Conservation (phyloP, 2,329 filamentous ascomycete species). For the Fusarium humuli region DNA sequence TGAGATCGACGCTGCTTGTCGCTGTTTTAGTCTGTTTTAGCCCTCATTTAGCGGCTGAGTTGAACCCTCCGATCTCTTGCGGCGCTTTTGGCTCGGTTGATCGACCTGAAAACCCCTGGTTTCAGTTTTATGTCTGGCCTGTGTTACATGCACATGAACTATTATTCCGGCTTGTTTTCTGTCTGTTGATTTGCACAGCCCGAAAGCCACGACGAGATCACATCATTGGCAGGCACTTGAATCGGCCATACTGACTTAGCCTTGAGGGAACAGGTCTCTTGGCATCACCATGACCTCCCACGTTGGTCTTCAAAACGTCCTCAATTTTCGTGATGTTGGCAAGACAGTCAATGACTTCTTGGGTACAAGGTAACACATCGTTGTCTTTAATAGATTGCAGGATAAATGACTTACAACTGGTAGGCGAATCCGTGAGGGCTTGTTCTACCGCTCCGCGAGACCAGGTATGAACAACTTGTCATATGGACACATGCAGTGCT, state of each 20-base stretch:
- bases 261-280: conserved; percentile 3
- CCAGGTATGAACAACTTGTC: conserved; percentile 57
- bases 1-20: conserved; percentile 29
- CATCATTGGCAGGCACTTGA: conserved; percentile 1
- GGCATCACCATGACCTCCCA: conserved; percentile 32
- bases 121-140: conserved; percentile 9
- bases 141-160: conserved; percentile 8
- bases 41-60: conserved; percentile 16
- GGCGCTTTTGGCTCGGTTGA: conserved; percentile 25
- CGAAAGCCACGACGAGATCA: not conserved
- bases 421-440: conserved; percentile 67
- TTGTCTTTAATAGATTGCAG: not conserved
- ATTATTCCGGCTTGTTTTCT: conserved; percentile 1
- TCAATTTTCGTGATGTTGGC: conserved; percentile 84
- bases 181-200: conserved; percentile 3
- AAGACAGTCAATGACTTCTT: conserved; percentile 71
- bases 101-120: conserved; percentile 32
- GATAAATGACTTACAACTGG: conserved; percentile 1
- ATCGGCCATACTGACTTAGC: not conserved
- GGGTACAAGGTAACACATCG: conserved; percentile 61
- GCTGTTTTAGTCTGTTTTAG: conserved; percentile 27
- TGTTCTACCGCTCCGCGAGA: conserved; percentile 76
- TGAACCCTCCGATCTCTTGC: conserved; percentile 31
- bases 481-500: conserved; percentile 6
- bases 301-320: conserved; percentile 54